Conservation (phyloP, 2,329 filamentous ascomycete genomes). For the Colletotrichum liaoningense region DNA sequence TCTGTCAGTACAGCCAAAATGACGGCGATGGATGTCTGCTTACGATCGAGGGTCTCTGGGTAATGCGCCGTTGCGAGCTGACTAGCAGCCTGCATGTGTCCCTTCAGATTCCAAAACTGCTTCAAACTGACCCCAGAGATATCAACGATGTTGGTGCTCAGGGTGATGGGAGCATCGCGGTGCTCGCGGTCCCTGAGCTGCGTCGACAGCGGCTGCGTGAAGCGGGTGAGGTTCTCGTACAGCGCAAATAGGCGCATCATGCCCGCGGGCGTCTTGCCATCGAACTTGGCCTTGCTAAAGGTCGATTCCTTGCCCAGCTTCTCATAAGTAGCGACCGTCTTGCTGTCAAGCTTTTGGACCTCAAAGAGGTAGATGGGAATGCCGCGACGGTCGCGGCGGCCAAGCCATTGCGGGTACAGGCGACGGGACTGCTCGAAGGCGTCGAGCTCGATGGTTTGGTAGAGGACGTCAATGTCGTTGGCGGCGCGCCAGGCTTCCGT, state of each 20-base stretch:
- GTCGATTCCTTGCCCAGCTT: slow-evolving; percentile 68
- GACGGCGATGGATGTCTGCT: slow-evolving; percentile 58
- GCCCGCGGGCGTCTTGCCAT: slow-evolving; percentile 77
- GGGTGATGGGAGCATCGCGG: slow-evolving; percentile 86
- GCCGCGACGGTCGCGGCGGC: slow-evolving; percentile 87
- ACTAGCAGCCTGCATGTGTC: slow-evolving; percentile 93
- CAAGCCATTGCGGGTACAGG: slow-evolving; percentile 96
- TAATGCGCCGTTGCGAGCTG: slow-evolving; percentile 92
- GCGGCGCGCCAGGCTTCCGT: slow-evolving; percentile 89
- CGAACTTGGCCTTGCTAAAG: slow-evolving; percentile 70
- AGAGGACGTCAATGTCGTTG: slow-evolving; percentile 82
- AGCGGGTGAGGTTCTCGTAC: slow-evolving; percentile 92
- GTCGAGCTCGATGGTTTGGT: slow-evolving; percentile 86
- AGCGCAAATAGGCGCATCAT: slow-evolving; percentile 89
- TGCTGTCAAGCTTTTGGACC: slow-evolving; percentile 84
- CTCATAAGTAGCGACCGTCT: slow-evolving; percentile 84
- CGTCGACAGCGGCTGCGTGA: slow-evolving; percentile 87
- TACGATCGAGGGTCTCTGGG: slow-evolving; percentile 90
- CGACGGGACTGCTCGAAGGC: slow-evolving; percentile 84
- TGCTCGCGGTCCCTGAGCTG: slow-evolving; percentile 77
- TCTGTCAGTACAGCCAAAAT: slow-evolving; percentile 28
- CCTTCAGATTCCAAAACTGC: slow-evolving; percentile 96
- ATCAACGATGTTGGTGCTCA: slow-evolving; percentile 95
- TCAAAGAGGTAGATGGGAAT: slow-evolving; percentile 95
- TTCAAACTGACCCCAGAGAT: slow-evolving; percentile 88